These are phyloP conservation scores for Chenopodium quinoa DNA, from an alignment of 148 eudicot genomes.

Conservation along the genomic window DNA sequence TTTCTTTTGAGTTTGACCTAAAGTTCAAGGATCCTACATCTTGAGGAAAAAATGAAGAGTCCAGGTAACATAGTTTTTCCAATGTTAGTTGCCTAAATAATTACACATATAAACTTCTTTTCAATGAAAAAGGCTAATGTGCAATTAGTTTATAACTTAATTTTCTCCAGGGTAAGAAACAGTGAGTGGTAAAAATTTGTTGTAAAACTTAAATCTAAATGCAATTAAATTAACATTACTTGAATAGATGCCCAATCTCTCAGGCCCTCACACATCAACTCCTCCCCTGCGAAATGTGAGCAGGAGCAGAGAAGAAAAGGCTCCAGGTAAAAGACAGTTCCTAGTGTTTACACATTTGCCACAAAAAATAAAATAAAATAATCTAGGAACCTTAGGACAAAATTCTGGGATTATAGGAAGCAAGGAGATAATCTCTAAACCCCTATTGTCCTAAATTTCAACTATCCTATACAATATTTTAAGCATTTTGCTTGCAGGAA, in stretches of 20 bases:
- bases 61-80: neutral
- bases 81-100: neutral
- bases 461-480: neutral
- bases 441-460: neutral
- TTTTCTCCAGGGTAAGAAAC: neutral
- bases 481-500: neutral
- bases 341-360: neutral
- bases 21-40: no score
- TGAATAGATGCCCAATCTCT: neutral
- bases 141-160: no score
- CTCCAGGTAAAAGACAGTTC: neutral
- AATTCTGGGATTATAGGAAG: neutral
- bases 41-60: no score
- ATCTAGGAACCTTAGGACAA: neutral
- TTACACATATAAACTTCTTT: neutral
- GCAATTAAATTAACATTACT: neutral
- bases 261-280: neutral
- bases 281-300: neutral
- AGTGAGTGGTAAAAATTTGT: neutral
- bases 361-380: neutral
- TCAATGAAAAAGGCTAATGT: neutral
- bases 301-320: no score
- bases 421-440: neutral
- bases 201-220: neutral
- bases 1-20: no score